Conservation (phyloP, 1,284 basidiomycete genomes). For the Ganoderma boninense region DNA sequence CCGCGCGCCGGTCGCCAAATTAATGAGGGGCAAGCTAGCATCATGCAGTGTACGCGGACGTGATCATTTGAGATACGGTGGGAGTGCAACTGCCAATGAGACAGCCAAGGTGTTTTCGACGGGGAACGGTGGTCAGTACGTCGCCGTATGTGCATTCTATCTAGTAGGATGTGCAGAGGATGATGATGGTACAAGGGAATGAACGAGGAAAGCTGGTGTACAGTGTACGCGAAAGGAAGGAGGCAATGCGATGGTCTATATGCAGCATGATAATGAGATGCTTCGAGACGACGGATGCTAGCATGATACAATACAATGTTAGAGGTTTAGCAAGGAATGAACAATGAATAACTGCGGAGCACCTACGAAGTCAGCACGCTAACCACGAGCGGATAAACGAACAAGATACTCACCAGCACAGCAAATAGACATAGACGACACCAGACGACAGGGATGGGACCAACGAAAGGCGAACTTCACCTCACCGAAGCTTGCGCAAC, state of each 20-base stretch:
- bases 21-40: too few species aligned
- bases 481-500: slow-evolving; percentile 32
- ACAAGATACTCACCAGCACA: not conserved
- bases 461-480: too few species aligned
- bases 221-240: not conserved
- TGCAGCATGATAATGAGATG: not conserved
- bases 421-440: not conserved
- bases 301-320: not conserved
- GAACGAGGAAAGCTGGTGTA: not conserved
- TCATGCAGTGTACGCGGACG: too few species aligned
- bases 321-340: not conserved
- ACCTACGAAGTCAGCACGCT: not conserved
- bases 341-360: not conserved
- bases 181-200: not conserved
- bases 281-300: not conserved
- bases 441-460: too few species aligned
- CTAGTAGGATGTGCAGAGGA: not conserved
- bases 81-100: too few species aligned
- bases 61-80: too few species aligned
- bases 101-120: too few species aligned
- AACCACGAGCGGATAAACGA: not conserved
- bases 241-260: not conserved
- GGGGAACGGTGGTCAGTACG: too few species aligned
- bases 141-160: not conserved
- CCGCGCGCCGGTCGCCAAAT: too few species aligned